A percentile compares a stretch with the other conserved stretches of the same genome.
Conservation (phyloP, 2,329 filamentous ascomycete genomes). For the Cytospora mali region DNA sequence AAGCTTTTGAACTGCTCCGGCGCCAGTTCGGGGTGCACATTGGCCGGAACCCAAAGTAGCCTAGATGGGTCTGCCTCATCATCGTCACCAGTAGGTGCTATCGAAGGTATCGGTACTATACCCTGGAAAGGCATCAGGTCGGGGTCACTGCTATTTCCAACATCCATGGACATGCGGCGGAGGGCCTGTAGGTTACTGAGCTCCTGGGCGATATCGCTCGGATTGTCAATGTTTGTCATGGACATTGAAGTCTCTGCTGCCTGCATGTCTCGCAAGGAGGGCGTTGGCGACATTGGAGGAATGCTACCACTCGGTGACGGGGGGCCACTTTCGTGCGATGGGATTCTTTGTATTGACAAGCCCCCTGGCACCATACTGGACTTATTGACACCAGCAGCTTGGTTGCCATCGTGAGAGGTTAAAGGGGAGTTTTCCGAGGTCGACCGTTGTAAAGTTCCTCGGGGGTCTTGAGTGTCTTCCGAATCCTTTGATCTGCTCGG, state of each 20-base stretch:
- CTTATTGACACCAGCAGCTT: conserved; percentile 44
- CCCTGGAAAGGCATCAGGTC: conserved; percentile 75
- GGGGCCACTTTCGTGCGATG: conserved; percentile 43
- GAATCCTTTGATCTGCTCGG: conserved; percentile 37
- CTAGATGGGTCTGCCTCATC: conserved; percentile 88
- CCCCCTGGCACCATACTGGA: conserved; percentile 45
- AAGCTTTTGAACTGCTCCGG: conserved; percentile 97
- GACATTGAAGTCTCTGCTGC: conserved; percentile 72
- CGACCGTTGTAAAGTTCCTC: conserved; percentile 48
- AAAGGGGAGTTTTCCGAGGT: conserved; percentile 46
- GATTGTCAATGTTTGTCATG: conserved; percentile 86
- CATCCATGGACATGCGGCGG: conserved; percentile 92
- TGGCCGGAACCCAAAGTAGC: conserved; percentile 93
- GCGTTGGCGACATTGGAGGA: conserved; percentile 54
- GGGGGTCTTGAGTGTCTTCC: conserved; percentile 38
- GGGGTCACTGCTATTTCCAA: conserved; percentile 70
- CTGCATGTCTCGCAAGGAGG: conserved; percentile 57
- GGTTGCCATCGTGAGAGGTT: conserved; percentile 33
- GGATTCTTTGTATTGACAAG: conserved; percentile 45
- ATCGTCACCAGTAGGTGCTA: conserved; percentile 71
- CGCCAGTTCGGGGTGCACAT: conserved; percentile 90
- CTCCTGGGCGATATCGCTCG: conserved; percentile 87
- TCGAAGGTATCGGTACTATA: conserved; percentile 70
- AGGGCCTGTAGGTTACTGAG: conserved; percentile 89
- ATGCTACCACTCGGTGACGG: conserved; percentile 40